phyloP scores from a whole-genome alignment of 1,284 basidiomycete species.

The Ganoderma lucidum region DNA sequence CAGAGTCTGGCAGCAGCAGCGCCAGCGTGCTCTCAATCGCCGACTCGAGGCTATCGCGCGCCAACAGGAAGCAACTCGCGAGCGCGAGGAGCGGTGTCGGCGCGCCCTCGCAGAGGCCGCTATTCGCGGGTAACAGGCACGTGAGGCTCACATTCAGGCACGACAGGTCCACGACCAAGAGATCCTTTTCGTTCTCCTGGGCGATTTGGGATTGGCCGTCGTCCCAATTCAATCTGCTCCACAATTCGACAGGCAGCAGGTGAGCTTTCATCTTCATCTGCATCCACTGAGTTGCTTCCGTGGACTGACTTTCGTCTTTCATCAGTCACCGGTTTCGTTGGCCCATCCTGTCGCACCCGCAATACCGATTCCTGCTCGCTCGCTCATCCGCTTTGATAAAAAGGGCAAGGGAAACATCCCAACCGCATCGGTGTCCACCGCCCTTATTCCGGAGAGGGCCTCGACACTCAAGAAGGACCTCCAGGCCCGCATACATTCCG shows the following conservation, averaged over 20 bases:
- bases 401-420: slow-evolving; percentile 31
- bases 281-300: no score
- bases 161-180: slow-evolving; percentile 20
- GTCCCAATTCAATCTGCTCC: background rate
- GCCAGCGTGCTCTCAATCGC: slow-evolving; percentile 2
- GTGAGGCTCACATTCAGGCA: background rate
- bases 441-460: background rate
- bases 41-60: background rate
- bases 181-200: slow-evolving; percentile 16
- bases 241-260: slow-evolving; percentile 7
- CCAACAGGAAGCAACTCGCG: slow-evolving; percentile 21
- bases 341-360: background rate
- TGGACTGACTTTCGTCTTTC: background rate
- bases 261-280: slow-evolving; percentile 5
- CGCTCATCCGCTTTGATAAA: slow-evolving; percentile 6
- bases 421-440: background rate
- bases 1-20: slow-evolving; percentile 25
- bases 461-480: slow-evolving; percentile 29
- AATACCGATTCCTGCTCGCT: background rate
- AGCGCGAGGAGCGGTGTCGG: slow-evolving; percentile 28
- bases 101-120: slow-evolving; percentile 23
- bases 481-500: slow-evolving; percentile 26
- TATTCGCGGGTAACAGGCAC: slow-evolving; percentile 22
- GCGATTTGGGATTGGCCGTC: slow-evolving; percentile 11
- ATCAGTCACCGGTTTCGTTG: background rate